Evolutionary conservation across 2,329 filamentous ascomycete species (phyloP).

Genomic region (Fusarium zealandicum): DNA sequence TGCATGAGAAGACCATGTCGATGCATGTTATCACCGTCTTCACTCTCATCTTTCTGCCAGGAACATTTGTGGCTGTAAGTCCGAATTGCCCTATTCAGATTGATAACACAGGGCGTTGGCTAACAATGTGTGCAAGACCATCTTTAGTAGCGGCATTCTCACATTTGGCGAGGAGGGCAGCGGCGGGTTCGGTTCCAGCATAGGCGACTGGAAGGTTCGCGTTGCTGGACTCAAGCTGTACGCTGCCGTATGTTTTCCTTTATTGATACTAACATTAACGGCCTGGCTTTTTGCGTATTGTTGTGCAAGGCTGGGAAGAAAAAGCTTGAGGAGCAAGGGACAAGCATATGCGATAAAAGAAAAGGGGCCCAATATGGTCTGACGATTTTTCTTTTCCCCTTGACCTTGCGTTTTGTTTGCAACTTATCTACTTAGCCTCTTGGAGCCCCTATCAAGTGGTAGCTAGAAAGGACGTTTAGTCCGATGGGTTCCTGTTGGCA

Average conservation of each 20-base stretch:
- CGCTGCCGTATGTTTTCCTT: constrained; percentile 1
- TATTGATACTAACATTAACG: neutral
- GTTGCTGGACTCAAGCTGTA: constrained; percentile 5
- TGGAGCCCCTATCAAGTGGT: no score
- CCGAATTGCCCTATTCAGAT: no score
- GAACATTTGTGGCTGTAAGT: constrained; percentile 34
- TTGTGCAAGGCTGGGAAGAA: neutral
- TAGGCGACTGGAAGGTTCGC: constrained; percentile 14
- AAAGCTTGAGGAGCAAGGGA: neutral
- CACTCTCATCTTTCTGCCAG: constrained; percentile 59
- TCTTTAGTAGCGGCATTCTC: constrained; percentile 13
- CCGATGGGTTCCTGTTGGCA: no score
- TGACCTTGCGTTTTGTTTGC: neutral
- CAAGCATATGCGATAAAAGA: neutral
- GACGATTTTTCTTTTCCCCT: neutral
- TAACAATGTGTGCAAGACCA: neutral
- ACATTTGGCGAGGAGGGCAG: constrained; percentile 1
- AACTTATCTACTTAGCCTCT: no score
- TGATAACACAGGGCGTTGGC: neutral
- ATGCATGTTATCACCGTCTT: constrained; percentile 42
- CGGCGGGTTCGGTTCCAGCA: neutral
- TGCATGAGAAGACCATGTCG: constrained; percentile 19
- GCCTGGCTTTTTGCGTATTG: constrained; percentile 2
- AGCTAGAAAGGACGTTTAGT: no score
- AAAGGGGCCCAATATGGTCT: neutral